phyloP scores from a whole-genome alignment of 176 grass and related monocot genomes.

The Eragrostis curvula region DNA sequence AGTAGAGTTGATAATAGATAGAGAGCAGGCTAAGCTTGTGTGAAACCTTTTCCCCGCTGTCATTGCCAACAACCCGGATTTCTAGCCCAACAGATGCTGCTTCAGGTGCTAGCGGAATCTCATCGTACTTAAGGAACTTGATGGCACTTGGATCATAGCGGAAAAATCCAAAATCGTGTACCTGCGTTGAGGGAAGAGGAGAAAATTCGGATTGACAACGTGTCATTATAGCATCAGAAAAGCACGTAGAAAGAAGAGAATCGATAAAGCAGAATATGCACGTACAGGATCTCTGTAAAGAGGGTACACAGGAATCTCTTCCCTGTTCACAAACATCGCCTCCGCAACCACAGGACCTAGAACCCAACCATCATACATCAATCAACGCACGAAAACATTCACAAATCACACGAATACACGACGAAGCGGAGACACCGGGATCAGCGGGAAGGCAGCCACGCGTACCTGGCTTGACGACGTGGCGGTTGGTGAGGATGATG shows the following conservation, averaged over 20 bases:
- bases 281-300: slow-evolving; percentile 97
- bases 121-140: slow-evolving; percentile 91
- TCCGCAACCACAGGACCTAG: slow-evolving; percentile 92
- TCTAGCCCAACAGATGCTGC: slow-evolving; percentile 95
- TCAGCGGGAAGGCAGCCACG: not conserved
- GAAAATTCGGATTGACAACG: slow-evolving; percentile 28
- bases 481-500: slow-evolving; percentile 97
- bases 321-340: slow-evolving; percentile 97
- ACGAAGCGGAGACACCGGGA: not conserved
- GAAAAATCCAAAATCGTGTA: slow-evolving; percentile 99
- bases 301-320: slow-evolving; percentile 90
- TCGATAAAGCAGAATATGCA: slow-evolving; percentile 25
- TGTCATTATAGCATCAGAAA: slow-evolving; percentile 17
- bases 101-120: slow-evolving; percentile 89
- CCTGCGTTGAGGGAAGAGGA: slow-evolving; percentile 58
- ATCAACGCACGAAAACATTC: slow-evolving; percentile 9
- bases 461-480: slow-evolving; percentile 95
- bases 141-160: slow-evolving; percentile 93
- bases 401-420: slow-evolving; percentile 1
- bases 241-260: slow-evolving; percentile 16
- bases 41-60: slow-evolving; percentile 94
- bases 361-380: slow-evolving; percentile 3
- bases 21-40: not conserved
- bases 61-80: slow-evolving; percentile 97
- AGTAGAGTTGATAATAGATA: not conserved